Evolutionary conservation across 2,329 filamentous ascomycete genomes (phyloP), one percentile per base, ranked within the genome.

Genomic region (Alternaria burnsii): DNA sequence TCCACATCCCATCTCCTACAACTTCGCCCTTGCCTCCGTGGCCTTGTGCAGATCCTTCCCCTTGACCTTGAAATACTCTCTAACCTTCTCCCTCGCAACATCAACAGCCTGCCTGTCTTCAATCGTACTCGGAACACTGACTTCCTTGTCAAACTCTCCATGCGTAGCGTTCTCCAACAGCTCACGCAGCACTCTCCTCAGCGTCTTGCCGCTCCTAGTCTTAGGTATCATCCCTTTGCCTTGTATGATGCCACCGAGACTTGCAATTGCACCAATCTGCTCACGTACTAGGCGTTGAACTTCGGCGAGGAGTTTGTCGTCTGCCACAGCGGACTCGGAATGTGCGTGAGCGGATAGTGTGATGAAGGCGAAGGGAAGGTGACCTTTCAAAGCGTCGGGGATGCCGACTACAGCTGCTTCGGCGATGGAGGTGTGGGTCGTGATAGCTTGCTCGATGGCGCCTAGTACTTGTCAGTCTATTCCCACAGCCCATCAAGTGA

Each of bases 281-380:
- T 85, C 83, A 26, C 93, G 88, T 3, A 97, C 89, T 4, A 89
- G 84, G 30, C 78, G 80, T 69, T 95, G 92, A 41, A 95, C 87
- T 75, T 94, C 91, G 44, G 77, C 80, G 66, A 86, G 82, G 14
- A 88, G 78, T 47, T 81, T 72, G 1, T 75, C 62, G 1, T 82
- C 78, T 5, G 85, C 84, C 4, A 86, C 77, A 10, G 86, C 86
- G 9, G 83, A 84, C 2, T 77, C 67, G 5, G 82, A 86, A 75
- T 86, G 84, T 4, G 83, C 75, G 12, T 83, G 79, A 0, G 85
- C 80, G 1, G 82, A 80, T n/a, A 87, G 82, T 0, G 87, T 90
- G 68, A 97, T 84, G 76, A 97, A 97, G 10, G 93, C 94, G 72
- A 98, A 97, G 0, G 94, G 94, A 6, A 97, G 85, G 71, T 97